Conservation (phyloP, 768 basidiomycete species). For the Tylopilus subfusipes region DNA sequence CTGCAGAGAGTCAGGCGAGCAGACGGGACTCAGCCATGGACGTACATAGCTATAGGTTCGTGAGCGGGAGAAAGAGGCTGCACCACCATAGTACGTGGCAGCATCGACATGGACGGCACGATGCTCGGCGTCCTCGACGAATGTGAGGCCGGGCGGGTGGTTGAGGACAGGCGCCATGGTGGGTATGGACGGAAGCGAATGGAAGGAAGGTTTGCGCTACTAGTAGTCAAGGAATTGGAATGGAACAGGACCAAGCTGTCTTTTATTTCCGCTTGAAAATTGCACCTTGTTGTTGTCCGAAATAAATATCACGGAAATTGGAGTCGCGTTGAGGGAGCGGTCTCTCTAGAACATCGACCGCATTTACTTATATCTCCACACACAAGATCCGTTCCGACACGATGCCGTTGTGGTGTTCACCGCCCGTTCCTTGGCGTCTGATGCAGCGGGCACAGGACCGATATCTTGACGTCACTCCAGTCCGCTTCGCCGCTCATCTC, state of each 20-base stretch:
- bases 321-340: no score
- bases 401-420: neutral
- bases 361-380: neutral
- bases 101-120: slow-evolving; percentile 62
- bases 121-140: slow-evolving; percentile 57
- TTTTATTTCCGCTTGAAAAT: neutral
- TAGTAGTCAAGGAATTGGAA: no score
- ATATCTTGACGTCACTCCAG: slow-evolving; percentile 10
- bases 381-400: slow-evolving; percentile 12
- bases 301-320: no score
- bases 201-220: neutral
- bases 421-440: neutral
- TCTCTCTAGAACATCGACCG: no score
- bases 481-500: neutral
- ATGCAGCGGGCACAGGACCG: neutral
- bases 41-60: slow-evolving; percentile 87
- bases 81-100: slow-evolving; percentile 77
- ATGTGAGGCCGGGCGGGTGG: slow-evolving; percentile 63
- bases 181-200: neutral
- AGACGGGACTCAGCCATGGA: neutral
- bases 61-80: slow-evolving; percentile 74
- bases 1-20: slow-evolving; percentile 35
- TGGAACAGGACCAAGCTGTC: slow-evolving; percentile 14
- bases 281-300: no score
- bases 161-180: slow-evolving; percentile 64